Percentiles rank a stretch among this genome's conserved stretches.
Conservation (phyloP, 2,329 filamentous ascomycete species). For the Pseudogymnoascus sp. region DNA sequence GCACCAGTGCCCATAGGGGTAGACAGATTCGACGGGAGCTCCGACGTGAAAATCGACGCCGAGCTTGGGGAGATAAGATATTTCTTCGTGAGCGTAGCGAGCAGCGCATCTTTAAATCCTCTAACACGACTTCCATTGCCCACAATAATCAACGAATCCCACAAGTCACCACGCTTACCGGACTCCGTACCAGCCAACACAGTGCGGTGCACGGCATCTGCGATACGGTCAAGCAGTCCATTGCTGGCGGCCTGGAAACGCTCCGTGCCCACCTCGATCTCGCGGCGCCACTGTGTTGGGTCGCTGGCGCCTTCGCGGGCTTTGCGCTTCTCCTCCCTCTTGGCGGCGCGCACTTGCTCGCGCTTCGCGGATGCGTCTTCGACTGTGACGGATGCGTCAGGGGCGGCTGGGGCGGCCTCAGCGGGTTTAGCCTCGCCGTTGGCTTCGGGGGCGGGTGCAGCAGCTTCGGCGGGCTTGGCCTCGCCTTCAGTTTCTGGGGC, state of each 20-base stretch:
- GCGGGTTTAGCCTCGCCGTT: not conserved
- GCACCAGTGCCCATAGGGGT: slow-evolving; percentile 85
- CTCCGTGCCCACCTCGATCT: slow-evolving; percentile 71
- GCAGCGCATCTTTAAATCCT: slow-evolving; percentile 83
- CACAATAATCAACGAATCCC: slow-evolving; percentile 87
- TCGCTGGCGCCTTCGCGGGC: slow-evolving; percentile 22
- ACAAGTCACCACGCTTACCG: slow-evolving; percentile 75
- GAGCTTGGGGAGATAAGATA: slow-evolving; percentile 88
- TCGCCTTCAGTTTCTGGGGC: slow-evolving; percentile 11
- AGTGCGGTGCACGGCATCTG: slow-evolving; percentile 72
- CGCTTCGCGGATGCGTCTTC: slow-evolving; percentile 20
- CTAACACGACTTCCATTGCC: slow-evolving; percentile 69
- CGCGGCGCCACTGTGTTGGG: slow-evolving; percentile 50
- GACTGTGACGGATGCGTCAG: slow-evolving; percentile 12
- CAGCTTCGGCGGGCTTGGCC: slow-evolving; percentile 14
- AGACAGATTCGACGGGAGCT: slow-evolving; percentile 86
- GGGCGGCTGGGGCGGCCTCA: slow-evolving; percentile 11
- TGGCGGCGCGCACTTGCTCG: slow-evolving; percentile 21
- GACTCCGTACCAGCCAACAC: slow-evolving; percentile 78
- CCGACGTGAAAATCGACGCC: slow-evolving; percentile 93
- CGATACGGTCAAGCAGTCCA: slow-evolving; percentile 72
- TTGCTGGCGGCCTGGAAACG: slow-evolving; percentile 63
- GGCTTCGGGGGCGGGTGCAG: slow-evolving; percentile 9
- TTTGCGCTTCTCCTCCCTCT: slow-evolving; percentile 25
- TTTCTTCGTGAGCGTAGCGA: slow-evolving; percentile 69